phyloP scores from a whole-genome alignment of 768 basidiomycete species.

The Steccherinum ochraceum region DNA sequence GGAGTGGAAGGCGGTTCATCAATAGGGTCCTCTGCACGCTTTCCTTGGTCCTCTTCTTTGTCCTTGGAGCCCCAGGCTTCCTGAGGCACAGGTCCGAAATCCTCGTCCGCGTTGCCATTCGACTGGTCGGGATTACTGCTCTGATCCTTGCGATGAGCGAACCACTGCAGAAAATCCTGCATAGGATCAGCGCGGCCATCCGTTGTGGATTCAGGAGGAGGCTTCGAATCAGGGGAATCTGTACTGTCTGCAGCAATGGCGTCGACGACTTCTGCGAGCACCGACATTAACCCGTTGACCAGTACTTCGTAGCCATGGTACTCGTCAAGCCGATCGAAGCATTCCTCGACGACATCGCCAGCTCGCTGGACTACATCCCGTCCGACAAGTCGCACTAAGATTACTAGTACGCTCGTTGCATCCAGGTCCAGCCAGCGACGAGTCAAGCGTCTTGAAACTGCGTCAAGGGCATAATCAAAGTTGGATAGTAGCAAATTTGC shows the following conservation, averaged over 20 bases:
- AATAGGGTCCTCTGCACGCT: constrained; percentile 29
- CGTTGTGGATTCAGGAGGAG: neutral
- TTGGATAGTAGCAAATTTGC: constrained; percentile 88
- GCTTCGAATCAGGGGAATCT: constrained; percentile 10
- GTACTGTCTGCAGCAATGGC: constrained; percentile 56
- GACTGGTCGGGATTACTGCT: constrained; percentile 9
- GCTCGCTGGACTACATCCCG: constrained; percentile 82
- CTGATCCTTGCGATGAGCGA: constrained; percentile 38
- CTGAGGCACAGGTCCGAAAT: constrained; percentile 54
- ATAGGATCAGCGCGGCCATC: constrained; percentile 29
- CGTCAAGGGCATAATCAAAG: constrained; percentile 93
- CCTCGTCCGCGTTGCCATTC: constrained; percentile 32
- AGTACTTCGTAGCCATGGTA: constrained; percentile 88
- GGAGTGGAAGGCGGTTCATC: constrained; percentile 53
- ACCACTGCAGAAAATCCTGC: constrained; percentile 60
- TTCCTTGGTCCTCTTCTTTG: constrained; percentile 17
- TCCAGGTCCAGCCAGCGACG: constrained; percentile 78
- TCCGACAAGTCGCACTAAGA: constrained; percentile 85
- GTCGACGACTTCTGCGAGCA: constrained; percentile 78
- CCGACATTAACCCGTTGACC: constrained; percentile 83
- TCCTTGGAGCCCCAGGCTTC: constrained; percentile 44
- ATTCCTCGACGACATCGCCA: constrained; percentile 93
- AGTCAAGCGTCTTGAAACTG: constrained; percentile 78
- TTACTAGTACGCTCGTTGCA: constrained; percentile 81
- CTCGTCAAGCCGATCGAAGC: constrained; percentile 93